Conservation (phyloP, 179 eudicot species). For the Spergularia azorica region DNA sequence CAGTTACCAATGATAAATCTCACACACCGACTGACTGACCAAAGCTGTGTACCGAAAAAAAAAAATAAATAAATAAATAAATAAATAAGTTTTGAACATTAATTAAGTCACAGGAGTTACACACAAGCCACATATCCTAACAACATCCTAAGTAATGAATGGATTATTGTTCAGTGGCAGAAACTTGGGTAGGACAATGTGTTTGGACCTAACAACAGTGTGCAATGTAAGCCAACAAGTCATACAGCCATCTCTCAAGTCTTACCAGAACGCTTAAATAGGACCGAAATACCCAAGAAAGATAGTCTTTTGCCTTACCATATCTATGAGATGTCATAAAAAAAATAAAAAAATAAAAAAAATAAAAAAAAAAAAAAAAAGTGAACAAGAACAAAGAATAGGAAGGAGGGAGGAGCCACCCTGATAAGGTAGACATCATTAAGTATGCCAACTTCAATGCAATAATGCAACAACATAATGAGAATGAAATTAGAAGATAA, state of each 20-base stretch:
- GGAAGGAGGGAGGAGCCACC: no score
- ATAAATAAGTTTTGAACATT: neutral
- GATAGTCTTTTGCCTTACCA: neutral
- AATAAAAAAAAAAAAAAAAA: no score
- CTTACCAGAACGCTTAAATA: neutral
- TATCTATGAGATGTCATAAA: neutral
- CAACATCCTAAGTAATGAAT: neutral
- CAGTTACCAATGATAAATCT: neutral
- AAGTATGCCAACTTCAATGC: neutral
- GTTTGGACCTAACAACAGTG: neutral
- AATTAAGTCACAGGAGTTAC: neutral
- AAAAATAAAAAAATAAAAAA: no score
- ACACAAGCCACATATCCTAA: constrained; percentile 1
- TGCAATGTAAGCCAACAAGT: neutral
- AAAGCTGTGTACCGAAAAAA: neutral
- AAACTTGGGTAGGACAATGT: neutral
- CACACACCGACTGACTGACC: neutral
- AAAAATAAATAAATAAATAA: no score
- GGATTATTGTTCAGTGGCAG: neutral
- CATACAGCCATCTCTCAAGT: neutral
- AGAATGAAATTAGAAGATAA: neutral
- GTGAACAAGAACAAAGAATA: no score
- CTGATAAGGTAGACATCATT: neutral
- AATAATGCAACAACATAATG: neutral
- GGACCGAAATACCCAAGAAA: neutral